Percentiles rank a stretch among this genome's conserved stretches.
Evolutionary conservation across 768 basidiomycete genomes (phyloP).

Genomic region (Pholiota molesta): DNA sequence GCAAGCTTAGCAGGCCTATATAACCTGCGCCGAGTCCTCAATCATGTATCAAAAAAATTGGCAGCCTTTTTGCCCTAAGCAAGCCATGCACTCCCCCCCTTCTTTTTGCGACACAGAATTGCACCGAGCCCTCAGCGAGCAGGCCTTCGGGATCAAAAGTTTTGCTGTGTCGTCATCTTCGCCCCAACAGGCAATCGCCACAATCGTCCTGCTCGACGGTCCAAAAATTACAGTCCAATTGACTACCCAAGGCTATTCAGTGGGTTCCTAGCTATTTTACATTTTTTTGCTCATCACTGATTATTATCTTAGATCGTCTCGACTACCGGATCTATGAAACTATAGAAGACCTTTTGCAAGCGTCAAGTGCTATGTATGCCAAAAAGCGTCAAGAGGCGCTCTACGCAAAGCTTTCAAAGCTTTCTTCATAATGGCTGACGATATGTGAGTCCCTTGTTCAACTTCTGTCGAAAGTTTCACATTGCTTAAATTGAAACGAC

Average conservation of each 20-base stretch:
- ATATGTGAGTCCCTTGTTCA: not conserved
- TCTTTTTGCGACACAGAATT: conserved; percentile 55
- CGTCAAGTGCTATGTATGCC: conserved; percentile 57
- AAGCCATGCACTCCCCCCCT: conserved; percentile 22
- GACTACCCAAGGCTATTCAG: conserved; percentile 58
- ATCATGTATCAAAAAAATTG: conserved; percentile 21
- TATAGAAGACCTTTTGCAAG: conserved; percentile 58
- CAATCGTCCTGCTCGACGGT: conserved; percentile 61
- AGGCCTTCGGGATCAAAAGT: conserved; percentile 55
- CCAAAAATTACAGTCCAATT: conserved; percentile 47
- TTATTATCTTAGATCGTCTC: conserved; percentile 15
- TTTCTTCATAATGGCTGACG: conserved; percentile 25
- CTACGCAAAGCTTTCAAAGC: conserved; percentile 48
- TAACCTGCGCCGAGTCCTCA: conserved; percentile 25
- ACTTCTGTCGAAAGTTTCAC: conserved; percentile 6
- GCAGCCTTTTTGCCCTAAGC: conserved; percentile 15
- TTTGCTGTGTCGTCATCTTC: conserved; percentile 45
- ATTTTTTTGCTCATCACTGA: conserved; percentile 6
- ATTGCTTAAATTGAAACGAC: not conserved
- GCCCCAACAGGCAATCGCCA: conserved; percentile 52
- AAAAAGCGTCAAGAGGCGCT: conserved; percentile 49
- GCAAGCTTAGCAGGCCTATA: conserved; percentile 26
- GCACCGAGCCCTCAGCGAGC: conserved; percentile 55
- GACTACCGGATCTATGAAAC: conserved; percentile 48
- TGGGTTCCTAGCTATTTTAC: conserved; percentile 28